Conservation (phyloP, 192 early-diverging fungal species). For the Linnemannia zychae region DNA sequence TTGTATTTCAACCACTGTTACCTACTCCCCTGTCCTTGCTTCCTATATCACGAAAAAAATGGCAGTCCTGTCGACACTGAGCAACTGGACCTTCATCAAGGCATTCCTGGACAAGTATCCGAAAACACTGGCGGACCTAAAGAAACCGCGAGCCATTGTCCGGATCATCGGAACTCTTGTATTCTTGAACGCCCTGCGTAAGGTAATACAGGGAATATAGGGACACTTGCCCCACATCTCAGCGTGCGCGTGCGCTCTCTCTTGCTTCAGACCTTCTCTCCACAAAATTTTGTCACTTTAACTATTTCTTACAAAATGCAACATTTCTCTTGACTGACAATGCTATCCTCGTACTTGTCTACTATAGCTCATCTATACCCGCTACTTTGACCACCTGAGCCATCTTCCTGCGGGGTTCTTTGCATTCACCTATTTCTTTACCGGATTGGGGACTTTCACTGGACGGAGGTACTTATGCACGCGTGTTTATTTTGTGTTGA, state of each 20-base stretch:
- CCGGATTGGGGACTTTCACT: constrained; percentile 7
- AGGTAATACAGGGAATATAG: constrained; percentile 23
- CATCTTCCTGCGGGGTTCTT: constrained; percentile 25
- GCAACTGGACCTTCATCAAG: neutral
- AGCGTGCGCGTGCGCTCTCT: neutral
- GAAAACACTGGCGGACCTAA: constrained; percentile 15
- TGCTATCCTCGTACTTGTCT: no score
- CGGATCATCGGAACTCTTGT: constrained; percentile 16
- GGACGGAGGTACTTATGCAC: constrained; percentile 25
- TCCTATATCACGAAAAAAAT: neutral
- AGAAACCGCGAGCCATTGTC: constrained; percentile 1
- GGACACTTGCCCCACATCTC: no score
- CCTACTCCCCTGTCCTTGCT: neutral
- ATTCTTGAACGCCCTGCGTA: constrained; percentile 11
- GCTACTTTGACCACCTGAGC: constrained; percentile 38
- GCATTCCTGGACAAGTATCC: constrained; percentile 28
- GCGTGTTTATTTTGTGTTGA: neutral
- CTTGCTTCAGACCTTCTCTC: no score
- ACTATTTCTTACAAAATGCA: neutral
- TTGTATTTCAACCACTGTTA: neutral
- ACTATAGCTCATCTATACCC: constrained; percentile 20
- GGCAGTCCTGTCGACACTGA: constrained; percentile 26
- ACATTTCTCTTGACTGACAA: neutral
- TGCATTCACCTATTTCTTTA: constrained; percentile 24
- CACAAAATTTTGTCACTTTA: constrained; percentile 17